Evolutionary conservation across 305 asterid species (phyloP).

Genomic region (Ilex paraguariensis): DNA sequence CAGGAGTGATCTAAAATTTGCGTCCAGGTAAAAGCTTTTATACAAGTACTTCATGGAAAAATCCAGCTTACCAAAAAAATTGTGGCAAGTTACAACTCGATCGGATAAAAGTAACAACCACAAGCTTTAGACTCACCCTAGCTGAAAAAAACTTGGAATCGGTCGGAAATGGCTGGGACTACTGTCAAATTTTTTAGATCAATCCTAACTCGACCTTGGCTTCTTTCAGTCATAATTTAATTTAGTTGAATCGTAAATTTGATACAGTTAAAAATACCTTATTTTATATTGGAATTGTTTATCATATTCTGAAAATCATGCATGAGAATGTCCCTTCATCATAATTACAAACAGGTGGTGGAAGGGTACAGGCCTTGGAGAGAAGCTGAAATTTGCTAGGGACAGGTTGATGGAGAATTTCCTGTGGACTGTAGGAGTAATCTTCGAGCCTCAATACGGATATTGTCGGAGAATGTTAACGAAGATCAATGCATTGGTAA

Average conservation of each 20-base stretch:
- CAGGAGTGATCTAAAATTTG: too few relatives aligned
- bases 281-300: not conserved
- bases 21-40: too few relatives aligned
- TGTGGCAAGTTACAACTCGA: slow-evolving; percentile 4
- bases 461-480: slow-evolving; percentile 3
- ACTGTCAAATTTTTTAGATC: not conserved
- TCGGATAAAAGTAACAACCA: not conserved
- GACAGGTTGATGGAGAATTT: slow-evolving; percentile 52
- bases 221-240: not conserved
- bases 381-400: slow-evolving; percentile 47
- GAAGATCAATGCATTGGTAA: not conserved
- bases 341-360: slow-evolving; percentile 34
- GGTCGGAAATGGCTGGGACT: not conserved
- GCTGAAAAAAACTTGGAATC: not conserved
- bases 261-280: not conserved
- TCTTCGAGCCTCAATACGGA: not conserved
- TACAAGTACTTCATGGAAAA: too few relatives aligned
- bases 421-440: slow-evolving; percentile 25
- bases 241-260: not conserved
- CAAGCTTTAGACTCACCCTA: not conserved
- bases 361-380: slow-evolving; percentile 25
- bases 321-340: too few relatives aligned
- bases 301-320: not conserved
- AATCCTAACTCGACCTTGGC: not conserved
- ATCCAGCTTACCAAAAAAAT: not conserved